Base-by-base conservation (phyloP, 352 stramenopile species). In the Globisporangium lucens region DNA sequence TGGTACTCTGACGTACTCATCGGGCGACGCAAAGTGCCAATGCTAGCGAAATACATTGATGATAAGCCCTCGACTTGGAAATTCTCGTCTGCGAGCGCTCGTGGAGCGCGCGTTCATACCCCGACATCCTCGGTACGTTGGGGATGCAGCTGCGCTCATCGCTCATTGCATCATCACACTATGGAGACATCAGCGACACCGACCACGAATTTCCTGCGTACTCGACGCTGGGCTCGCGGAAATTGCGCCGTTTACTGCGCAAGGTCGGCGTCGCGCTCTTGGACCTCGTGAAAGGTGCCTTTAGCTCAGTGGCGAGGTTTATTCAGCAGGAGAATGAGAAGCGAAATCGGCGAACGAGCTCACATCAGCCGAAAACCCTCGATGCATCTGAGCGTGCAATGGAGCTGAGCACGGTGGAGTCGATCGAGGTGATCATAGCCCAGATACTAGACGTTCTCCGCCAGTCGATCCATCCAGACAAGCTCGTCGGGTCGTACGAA, bases 1-100 rank as follows among this genome's bases (percentile, higher is more conserved):
- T 75, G 74, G 65, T 71, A 59, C 51, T 52, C 47, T n/a, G 74
- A 79, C 36, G 38, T 73, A 3, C 62, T 71, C 24, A 64, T 79
- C 12, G 70, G 74, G 2, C 74, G 65, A 22, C 57, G 47, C 24
- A 71, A 69, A 43, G 61, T 73, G 6, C 62, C 61, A 15, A n/a
- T 77, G 0, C 22, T 73, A 3, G 59, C 52, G 5, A n/a, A 30
- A 13, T 61, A 60, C 36, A 60, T 71, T 1, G 56, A 70, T 15
- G 41, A 52, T 4, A 55, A 12, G 3, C 56, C 33, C 2, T 30
- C 20, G 20, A 51, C 56, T 22, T 62, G 33, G 30, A 52, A 62
- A 38, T 62, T 62, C 30, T 62, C 27, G 10, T 15, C 56, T n/a
- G 41, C 7, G 9, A 33, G 36, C 35, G 29, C 35, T n/a, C 17